A percentile compares a stretch with the other conserved stretches of the same genome.
phyloP scores from a whole-genome alignment of 371 early-diverging fungal species.

The Parasitella parasitica region DNA sequence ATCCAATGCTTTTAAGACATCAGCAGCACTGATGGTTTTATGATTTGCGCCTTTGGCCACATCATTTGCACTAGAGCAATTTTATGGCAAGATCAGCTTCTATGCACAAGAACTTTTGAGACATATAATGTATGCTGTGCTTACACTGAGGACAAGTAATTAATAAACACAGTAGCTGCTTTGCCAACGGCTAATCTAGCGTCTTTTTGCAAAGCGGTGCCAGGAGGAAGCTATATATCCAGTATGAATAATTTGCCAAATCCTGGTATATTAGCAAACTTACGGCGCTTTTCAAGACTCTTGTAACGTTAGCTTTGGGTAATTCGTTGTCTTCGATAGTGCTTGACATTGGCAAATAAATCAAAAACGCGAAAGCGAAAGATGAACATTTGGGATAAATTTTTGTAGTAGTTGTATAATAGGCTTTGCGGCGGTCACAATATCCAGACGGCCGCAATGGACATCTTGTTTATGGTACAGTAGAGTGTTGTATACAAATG shows the following conservation, averaged over 20 bases:
- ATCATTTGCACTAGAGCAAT: constrained; percentile 50
- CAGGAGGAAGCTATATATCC: constrained; percentile 54
- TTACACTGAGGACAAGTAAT: constrained; percentile 61
- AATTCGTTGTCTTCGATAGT: constrained; percentile 10
- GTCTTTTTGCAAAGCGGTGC: constrained; percentile 60
- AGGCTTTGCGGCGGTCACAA: not conserved
- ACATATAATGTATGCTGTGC: not conserved
- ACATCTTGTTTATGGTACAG: no score
- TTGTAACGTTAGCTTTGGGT: constrained; percentile 52
- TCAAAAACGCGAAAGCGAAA: not conserved
- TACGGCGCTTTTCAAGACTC: constrained; percentile 61
- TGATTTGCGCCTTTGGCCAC: constrained; percentile 49
- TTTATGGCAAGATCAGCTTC: not conserved
- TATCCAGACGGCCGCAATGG: not conserved
- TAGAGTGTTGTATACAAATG: not conserved
- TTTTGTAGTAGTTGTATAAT: no score
- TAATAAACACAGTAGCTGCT: constrained; percentile 65
- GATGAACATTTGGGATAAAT: not conserved
- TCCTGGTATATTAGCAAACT: not conserved
- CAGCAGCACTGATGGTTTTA: constrained; percentile 48
- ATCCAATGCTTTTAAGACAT: constrained; percentile 61
- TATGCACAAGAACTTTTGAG: not conserved
- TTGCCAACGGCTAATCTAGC: constrained; percentile 62
- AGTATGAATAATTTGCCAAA: not conserved
- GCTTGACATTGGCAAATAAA: not conserved